phyloP scores from a whole-genome alignment of 1,284 basidiomycete genomes.

The Rhodotorula sp. region DNA sequence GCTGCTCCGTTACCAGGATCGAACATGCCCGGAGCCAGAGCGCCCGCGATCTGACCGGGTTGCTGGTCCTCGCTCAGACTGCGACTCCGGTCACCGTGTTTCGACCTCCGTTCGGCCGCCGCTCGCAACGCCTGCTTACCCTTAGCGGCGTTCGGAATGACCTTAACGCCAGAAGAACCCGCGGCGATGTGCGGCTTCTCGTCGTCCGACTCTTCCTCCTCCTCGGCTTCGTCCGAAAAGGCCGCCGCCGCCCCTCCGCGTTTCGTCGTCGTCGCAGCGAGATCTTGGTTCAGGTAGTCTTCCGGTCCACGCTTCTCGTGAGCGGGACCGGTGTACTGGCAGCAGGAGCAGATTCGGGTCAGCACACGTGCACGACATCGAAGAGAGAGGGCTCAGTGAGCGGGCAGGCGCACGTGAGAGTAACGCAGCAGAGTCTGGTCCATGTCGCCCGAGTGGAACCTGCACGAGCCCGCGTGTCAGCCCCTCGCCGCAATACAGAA shows the following conservation, averaged over 20 bases:
- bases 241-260: conserved; percentile 28
- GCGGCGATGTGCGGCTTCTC: conserved; percentile 42
- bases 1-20: neutral
- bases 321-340: conserved; percentile 54
- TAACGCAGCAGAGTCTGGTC: conserved; percentile 56
- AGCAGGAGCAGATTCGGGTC: neutral
- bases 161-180: conserved; percentile 14
- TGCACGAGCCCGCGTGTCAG: neutral
- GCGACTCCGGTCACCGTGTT: neutral
- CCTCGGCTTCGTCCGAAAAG: conserved; percentile 41
- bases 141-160: conserved; percentile 10
- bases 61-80: conserved; percentile 7
- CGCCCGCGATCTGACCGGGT: neutral
- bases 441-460: conserved; percentile 58
- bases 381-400: neutral
- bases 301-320: conserved; percentile 38
- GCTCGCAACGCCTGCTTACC: conserved; percentile 28
- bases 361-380: conserved; percentile 17
- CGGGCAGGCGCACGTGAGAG: conserved; percentile 52
- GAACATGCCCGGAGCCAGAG: neutral
- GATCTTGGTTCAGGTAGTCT: conserved; percentile 32
- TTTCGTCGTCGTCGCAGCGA: conserved; percentile 9
- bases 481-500: neutral
- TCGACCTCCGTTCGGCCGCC: conserved; percentile 13
- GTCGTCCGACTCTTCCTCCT: conserved; percentile 51